Base-by-base conservation (phyloP, 1,139 yeast species). In the Geotrichum reessii region DNA sequence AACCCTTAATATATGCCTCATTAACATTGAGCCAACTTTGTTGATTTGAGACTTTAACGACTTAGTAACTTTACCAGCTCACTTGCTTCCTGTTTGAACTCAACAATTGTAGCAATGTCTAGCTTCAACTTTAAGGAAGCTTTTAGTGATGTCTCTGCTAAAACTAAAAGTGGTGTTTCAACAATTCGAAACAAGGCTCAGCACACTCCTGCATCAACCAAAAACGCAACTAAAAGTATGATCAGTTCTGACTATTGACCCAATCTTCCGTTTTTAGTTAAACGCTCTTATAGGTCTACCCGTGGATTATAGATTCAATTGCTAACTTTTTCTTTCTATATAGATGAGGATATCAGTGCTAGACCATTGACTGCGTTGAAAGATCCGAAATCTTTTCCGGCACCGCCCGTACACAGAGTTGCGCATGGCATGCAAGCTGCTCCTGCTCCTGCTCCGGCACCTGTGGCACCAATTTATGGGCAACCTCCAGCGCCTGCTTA, bases 341-440 rank as follows among this genome's bases (percentile, higher is more conserved):
- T 37, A 57, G 59, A 22, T 14, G 59, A 57, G 27, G 53, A 54
- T 2, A 51, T 58, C 24, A 24, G 25, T 27, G 73, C 78, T 2
- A 64, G 78, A 54, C 74, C 78, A 17, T 51, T 74, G 52, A 59
- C 67, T 1, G 63, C 74, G 1, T 65, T 76, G 50, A 70, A 68
- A 40, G 78, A 79, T 62, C 78, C 82, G 8, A 64, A 67, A 3
- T 59, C 71, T 12, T 76, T 82, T 60, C 84, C 86, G 12, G 78
- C 85, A 1, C 87, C 86, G 0, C 87, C 86, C 0, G 64, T 74
- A 75, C 69, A 71, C 57, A 57, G 75, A 60, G 63, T 66, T 8
- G 66, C 65, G 42, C 67, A 68, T 56, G 76, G 78, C 3, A 66
- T 69, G 44, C 64, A 66, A 47, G 61, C 61, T 62, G 65, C 47